These are phyloP conservation scores for Aspergillus quadricinctus DNA, from an alignment of 2,329 filamentous ascomycete species.

Conservation along the genomic window DNA sequence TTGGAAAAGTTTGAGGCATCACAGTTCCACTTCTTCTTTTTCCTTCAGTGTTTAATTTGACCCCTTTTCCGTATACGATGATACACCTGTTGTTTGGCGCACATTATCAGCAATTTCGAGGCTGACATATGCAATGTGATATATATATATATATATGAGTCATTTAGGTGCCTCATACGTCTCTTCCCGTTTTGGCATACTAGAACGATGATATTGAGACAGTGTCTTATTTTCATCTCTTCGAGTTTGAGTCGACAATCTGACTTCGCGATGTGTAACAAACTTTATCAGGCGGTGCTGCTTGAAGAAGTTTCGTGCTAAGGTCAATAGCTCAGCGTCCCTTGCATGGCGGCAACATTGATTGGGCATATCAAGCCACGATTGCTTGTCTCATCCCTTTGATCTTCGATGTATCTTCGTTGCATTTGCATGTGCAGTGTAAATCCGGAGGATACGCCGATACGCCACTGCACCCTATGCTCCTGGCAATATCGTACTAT, in stretches of 20 bases:
- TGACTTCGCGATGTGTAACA: background rate
- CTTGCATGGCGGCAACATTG: slow-evolving; percentile 6
- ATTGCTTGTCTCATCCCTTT: background rate
- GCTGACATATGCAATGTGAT: background rate
- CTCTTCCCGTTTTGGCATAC: background rate
- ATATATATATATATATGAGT: background rate
- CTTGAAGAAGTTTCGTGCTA: background rate
- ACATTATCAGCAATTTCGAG: too few relatives aligned
- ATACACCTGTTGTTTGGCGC: too few relatives aligned
- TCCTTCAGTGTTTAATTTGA: too few relatives aligned
- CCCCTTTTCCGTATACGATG: too few relatives aligned
- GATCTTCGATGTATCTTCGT: background rate
- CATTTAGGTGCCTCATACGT: background rate
- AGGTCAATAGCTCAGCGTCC: background rate
- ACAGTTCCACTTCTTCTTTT: too few relatives aligned
- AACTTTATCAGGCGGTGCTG: background rate
- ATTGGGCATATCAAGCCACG: slow-evolving; percentile 1
- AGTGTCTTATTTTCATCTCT: background rate
- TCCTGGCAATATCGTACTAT: background rate
- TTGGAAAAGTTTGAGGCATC: slow-evolving; percentile 11
- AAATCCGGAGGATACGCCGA: background rate
- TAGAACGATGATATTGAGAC: background rate
- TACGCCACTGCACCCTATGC: background rate
- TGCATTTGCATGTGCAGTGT: background rate
- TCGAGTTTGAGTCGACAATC: background rate